Evolutionary conservation across 2,329 filamentous ascomycete genomes (phyloP), one percentile per base, ranked within the genome.

Genomic region (Simplicillium aogashimaense): DNA sequence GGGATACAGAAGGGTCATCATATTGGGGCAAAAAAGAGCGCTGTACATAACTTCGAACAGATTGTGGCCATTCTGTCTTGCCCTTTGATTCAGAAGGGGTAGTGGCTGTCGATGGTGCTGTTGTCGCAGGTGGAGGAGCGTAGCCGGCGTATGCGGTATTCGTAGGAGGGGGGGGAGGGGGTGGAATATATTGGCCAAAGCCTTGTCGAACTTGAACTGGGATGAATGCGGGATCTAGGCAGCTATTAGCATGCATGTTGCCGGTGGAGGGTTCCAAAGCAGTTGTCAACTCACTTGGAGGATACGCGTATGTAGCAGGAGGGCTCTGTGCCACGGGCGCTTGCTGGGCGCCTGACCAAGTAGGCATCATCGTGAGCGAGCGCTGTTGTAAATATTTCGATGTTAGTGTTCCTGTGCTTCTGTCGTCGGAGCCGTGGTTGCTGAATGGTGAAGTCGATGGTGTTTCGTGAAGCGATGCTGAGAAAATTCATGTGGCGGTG

Each of bases 31-130:
- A 78, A 58, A 97, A 97, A 18, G 88, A 89, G 54, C 88, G 81
- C 54, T 88, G 83, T 28, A 97, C 90, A 64, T 95, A 97, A 49
- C 74, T 70, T 51, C 88, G 84, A 44, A 97, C 86, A n/a, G 82
- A 76, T 34, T 76, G 68, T 28, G 88, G 81, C 82, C 87, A 97
- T 51, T 83, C 78, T 52, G 83, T 80, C 66, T 83, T 86, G 56
- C 71, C 64, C 59, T 72, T 69, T 50, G 58, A 59, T 47, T 53
- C 53, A 50, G 59, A 53, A 43, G 50, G 45, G 37, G 53, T 48
- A 43, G 50, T 43, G 45, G 55, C 44, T 49, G 53, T 47, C 49
- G 51, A 45, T 16, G 45, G 38, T 32, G 40, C 15, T 31, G 47
- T 31, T 32, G 45, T 42, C 25, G 41, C 31, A 44, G 53, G 45